Evolutionary conservation across 306 rosid genomes (phyloP).

Genomic region (Luffa acutangula): DNA sequence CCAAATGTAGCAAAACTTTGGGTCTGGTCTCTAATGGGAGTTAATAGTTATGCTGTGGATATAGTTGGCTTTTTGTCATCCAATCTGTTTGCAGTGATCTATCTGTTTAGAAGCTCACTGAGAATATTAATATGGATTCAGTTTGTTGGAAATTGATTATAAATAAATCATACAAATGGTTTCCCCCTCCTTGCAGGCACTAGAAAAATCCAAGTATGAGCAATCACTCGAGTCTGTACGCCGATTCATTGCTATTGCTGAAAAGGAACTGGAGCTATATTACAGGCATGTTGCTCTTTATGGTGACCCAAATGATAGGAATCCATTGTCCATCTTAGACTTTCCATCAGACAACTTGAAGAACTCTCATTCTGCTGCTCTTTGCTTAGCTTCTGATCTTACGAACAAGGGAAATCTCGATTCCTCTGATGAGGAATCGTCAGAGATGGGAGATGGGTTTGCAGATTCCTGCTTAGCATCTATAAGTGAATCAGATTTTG

Average conservation of each 20-base stretch:
- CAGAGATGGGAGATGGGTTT: slow-evolving; percentile 31
- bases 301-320: slow-evolving; percentile 59
- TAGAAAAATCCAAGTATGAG: slow-evolving; percentile 86
- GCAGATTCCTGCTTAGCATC: slow-evolving; percentile 14
- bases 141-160: background rate
- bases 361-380: slow-evolving; percentile 13
- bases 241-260: slow-evolving; percentile 67
- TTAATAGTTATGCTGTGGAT: background rate
- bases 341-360: slow-evolving; percentile 21
- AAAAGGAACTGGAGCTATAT: slow-evolving; percentile 87
- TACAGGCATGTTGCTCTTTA: slow-evolving; percentile 71
- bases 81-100: background rate
- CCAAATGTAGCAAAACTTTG: too few species aligned
- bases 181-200: slow-evolving; percentile 41
- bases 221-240: slow-evolving; percentile 76
- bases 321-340: slow-evolving; percentile 48
- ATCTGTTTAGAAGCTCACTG: background rate
- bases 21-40: too few species aligned
- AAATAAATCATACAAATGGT: background rate
- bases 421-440: slow-evolving; percentile 21
- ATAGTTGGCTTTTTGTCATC: background rate
- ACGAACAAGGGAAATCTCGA: slow-evolving; percentile 22
- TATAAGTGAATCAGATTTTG: slow-evolving; percentile 39
- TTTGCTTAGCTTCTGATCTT: slow-evolving; percentile 19
- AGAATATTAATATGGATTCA: background rate